Percentiles rank a stretch among this genome's conserved stretches.
Evolutionary conservation across 305 asterid genomes (phyloP).

Genomic region (Fraxinus albicans): DNA sequence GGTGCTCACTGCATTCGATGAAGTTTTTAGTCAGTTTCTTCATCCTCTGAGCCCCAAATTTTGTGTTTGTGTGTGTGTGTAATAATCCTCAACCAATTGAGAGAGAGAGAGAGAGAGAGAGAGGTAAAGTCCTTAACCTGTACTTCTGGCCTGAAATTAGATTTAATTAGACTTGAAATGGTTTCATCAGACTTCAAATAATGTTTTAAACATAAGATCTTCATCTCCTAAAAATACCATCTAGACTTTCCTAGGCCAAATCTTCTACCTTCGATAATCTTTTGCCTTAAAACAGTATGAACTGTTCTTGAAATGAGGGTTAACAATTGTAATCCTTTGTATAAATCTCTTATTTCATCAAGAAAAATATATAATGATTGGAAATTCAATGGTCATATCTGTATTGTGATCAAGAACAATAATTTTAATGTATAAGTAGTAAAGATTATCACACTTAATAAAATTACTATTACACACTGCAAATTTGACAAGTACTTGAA

Average conservation of each 20-base stretch:
- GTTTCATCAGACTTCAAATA: not conserved
- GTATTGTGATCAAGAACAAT: not conserved
- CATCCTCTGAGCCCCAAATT: slow-evolving; percentile 1
- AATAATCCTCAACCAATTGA: not conserved
- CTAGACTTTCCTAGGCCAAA: not conserved
- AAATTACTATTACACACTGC: slow-evolving; percentile 27
- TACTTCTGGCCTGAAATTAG: not conserved
- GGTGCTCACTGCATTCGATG: slow-evolving; percentile 13
- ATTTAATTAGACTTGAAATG: too few species aligned
- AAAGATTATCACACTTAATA: not conserved
- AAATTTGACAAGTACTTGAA: slow-evolving; percentile 18
- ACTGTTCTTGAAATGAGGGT: not conserved
- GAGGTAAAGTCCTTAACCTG: not conserved
- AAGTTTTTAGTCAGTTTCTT: slow-evolving; percentile 27
- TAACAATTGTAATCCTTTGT: not conserved
- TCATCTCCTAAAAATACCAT: not conserved
- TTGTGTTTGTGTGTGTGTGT: too few species aligned
- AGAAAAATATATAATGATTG: not conserved
- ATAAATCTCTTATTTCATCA: not conserved
- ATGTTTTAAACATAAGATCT: not conserved
- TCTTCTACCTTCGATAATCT: not conserved
- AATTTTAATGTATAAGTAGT: not conserved
- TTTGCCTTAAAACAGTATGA: not conserved
- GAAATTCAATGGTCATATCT: not conserved
- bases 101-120: too few species aligned